A percentile compares a stretch with the other conserved stretches of the same genome.
Conservation (phyloP, 306 rosid genomes). For the Sechiopsis laciniata region DNA sequence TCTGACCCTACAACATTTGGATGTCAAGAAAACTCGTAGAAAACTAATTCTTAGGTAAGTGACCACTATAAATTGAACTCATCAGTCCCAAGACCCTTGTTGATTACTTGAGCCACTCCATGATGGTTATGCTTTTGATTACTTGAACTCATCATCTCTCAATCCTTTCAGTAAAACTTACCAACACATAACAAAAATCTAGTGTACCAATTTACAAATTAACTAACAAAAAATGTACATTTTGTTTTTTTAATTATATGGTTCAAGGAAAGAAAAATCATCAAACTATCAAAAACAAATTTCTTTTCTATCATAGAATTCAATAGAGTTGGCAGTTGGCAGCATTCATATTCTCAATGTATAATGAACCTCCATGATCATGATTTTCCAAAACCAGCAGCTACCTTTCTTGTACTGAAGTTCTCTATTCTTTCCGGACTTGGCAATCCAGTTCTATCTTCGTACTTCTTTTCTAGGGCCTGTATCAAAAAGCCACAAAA, state of each 20-base stretch:
- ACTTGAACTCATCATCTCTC: too few species aligned
- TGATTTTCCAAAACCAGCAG: conserved; percentile 73
- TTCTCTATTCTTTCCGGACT: conserved; percentile 77
- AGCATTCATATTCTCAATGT: neutral
- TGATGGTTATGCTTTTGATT: too few species aligned
- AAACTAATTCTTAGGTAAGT: too few species aligned
- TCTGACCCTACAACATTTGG: too few species aligned
- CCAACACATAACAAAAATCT: neutral
- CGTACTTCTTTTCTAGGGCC: conserved; percentile 76
- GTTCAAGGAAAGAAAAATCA: neutral
- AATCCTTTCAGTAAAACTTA: neutral
- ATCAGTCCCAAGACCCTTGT: too few species aligned
- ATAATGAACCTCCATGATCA: conserved; percentile 18
- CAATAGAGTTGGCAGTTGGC: neutral
- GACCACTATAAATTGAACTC: too few species aligned
- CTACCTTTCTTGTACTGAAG: conserved; percentile 43
- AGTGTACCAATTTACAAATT: neutral
- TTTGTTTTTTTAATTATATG: neutral
- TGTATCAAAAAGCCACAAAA: conserved; percentile 26
- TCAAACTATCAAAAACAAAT: neutral
- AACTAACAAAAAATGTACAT: neutral
- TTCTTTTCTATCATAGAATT: neutral
- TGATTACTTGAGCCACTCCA: too few species aligned
- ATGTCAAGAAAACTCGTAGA: too few species aligned
- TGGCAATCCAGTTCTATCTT: conserved; percentile 49